These are phyloP conservation scores for Podospora australis DNA, from an alignment of 495 filamentous ascomycete genomes.

Conservation along the genomic window DNA sequence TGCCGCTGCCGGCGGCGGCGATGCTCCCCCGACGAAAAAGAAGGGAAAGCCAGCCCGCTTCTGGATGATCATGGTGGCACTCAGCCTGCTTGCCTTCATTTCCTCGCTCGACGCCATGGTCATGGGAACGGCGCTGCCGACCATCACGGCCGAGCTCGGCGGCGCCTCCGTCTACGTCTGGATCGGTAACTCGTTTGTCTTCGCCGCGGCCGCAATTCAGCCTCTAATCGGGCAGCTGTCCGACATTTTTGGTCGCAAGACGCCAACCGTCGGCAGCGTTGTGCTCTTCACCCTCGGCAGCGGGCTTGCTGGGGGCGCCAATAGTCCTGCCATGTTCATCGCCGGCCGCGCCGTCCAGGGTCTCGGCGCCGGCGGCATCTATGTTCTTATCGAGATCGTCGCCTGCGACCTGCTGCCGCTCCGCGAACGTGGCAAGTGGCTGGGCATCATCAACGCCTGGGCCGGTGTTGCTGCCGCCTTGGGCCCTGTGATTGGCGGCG, in stretches of 20 bases:
- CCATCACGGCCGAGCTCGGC: constrained; percentile 29
- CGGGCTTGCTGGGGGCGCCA: constrained; percentile 31
- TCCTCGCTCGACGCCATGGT: constrained; percentile 36
- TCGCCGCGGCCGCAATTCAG: constrained; percentile 15
- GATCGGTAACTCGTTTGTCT: constrained; percentile 36
- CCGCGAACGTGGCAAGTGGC: constrained; percentile 52
- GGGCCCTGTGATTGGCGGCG: constrained; percentile 66
- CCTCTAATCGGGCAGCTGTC: constrained; percentile 15
- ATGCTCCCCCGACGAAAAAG: not conserved
- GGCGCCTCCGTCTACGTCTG: constrained; percentile 36
- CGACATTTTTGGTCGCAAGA: constrained; percentile 16
- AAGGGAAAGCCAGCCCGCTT: constrained; percentile 6
- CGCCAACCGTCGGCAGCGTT: constrained; percentile 11
- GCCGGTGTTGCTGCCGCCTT: constrained; percentile 58
- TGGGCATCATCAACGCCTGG: constrained; percentile 50
- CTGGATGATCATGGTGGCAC: constrained; percentile 11
- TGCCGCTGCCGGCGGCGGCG: too few species aligned
- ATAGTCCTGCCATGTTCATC: constrained; percentile 52
- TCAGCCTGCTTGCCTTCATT: constrained; percentile 15
- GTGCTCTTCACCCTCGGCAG: constrained; percentile 35
- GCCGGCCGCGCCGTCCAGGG: constrained; percentile 71
- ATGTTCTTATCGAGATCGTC: constrained; percentile 65
- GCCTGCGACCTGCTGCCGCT: constrained; percentile 68
- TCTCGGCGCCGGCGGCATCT: constrained; percentile 67
- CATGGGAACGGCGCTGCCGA: constrained; percentile 37